phyloP scores from a whole-genome alignment of 768 basidiomycete genomes.

The Lactarius akahatsu region DNA sequence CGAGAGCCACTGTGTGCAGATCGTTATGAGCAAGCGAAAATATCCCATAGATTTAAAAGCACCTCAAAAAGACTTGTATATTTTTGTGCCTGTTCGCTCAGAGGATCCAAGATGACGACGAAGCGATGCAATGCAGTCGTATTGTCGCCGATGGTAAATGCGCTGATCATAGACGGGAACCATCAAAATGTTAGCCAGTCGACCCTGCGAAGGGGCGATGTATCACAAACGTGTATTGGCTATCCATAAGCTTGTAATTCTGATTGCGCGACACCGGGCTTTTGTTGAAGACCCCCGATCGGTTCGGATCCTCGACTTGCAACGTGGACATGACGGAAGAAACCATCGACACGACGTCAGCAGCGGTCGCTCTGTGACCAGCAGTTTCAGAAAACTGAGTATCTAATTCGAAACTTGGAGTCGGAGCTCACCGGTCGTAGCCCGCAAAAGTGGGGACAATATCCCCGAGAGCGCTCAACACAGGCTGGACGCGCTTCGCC shows the following conservation, averaged over 20 bases:
- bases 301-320: conserved; percentile 70
- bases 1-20: conserved; percentile 54
- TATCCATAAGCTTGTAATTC: conserved; percentile 59
- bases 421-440: conserved; percentile 13
- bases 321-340: conserved; percentile 72
- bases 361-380: conserved; percentile 47
- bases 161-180: conserved; percentile 40
- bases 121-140: conserved; percentile 67
- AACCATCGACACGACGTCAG: conserved; percentile 61
- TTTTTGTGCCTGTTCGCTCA: conserved; percentile 81
- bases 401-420: neutral
- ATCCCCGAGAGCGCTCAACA: conserved; percentile 61
- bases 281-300: conserved; percentile 68
- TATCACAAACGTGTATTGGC: conserved; percentile 60
- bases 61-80: conserved; percentile 83
- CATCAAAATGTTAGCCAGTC: conserved; percentile 22
- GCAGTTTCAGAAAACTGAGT: neutral
- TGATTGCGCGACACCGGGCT: conserved; percentile 57
- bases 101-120: conserved; percentile 75
- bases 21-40: conserved; percentile 10
- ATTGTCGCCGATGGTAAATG: conserved; percentile 68
- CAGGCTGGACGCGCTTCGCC: conserved; percentile 63
- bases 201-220: neutral
- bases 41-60: conserved; percentile 24
- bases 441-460: conserved; percentile 40